phyloP scores from a whole-genome alignment of 2,329 filamentous ascomycete genomes.

The Aspergillus brunneoviolaceus region DNA sequence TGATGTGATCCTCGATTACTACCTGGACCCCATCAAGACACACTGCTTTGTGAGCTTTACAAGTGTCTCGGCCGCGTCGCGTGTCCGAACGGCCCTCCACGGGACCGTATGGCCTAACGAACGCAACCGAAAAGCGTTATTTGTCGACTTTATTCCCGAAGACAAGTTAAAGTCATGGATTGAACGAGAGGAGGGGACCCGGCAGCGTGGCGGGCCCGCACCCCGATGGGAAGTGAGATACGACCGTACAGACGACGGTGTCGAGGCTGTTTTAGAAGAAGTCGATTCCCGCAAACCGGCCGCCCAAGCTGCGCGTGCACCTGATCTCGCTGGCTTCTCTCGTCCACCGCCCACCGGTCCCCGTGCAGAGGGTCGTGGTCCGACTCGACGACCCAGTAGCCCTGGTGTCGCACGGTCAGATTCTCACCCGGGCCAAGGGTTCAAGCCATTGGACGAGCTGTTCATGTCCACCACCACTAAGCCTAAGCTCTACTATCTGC shows the following conservation, averaged over 20 bases:
- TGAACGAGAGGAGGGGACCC: slow-evolving; percentile 60
- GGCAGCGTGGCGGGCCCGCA: slow-evolving; percentile 39
- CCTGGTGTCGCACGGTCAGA: slow-evolving; percentile 18
- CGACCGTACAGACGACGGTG: slow-evolving; percentile 55
- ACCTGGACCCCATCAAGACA: slow-evolving; percentile 80
- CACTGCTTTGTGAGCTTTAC: slow-evolving; percentile 80
- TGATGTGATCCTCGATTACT: slow-evolving; percentile 65
- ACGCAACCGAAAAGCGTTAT: slow-evolving; percentile 76
- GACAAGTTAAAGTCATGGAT: slow-evolving; percentile 74
- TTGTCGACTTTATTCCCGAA: slow-evolving; percentile 85
- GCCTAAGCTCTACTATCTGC: slow-evolving; percentile 64
- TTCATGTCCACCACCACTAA: slow-evolving; percentile 62
- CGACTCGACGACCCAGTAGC: slow-evolving; percentile 29
- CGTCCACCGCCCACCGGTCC: slow-evolving; percentile 27
- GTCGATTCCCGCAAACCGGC: slow-evolving; percentile 29
- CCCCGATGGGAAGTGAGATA: slow-evolving; percentile 75
- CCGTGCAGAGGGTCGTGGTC: slow-evolving; percentile 23
- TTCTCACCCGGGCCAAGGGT: slow-evolving; percentile 41
- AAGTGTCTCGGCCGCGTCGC: slow-evolving; percentile 67
- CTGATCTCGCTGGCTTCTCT: slow-evolving; percentile 18
- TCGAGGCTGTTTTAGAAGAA: slow-evolving; percentile 60
- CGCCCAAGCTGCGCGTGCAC: slow-evolving; percentile 13
- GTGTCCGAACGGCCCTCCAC: slow-evolving; percentile 75
- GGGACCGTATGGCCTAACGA: slow-evolving; percentile 83
- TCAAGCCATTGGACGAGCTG: slow-evolving; percentile 59